phyloP scores from a whole-genome alignment of 208 protist genomes.

The Crithidia expoeki region DNA sequence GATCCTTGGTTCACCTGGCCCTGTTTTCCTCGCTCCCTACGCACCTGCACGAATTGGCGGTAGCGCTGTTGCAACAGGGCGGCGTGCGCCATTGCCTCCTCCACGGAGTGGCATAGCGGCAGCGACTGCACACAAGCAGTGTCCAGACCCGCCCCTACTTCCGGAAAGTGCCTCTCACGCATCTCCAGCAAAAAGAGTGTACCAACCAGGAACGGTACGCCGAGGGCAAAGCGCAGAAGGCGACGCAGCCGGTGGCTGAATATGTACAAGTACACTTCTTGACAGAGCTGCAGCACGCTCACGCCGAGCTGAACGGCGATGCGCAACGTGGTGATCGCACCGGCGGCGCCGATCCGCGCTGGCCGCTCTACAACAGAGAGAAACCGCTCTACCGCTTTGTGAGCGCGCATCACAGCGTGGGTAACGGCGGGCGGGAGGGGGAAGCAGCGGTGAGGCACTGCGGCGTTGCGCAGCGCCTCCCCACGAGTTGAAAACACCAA shows the following conservation, averaged over 20 bases:
- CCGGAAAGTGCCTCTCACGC: constrained; percentile 43
- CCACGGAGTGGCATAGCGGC: constrained; percentile 29
- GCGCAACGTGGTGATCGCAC: constrained; percentile 9
- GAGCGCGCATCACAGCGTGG: not conserved
- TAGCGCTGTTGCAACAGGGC: constrained; percentile 26
- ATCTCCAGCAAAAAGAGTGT: constrained; percentile 45
- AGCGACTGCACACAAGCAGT: constrained; percentile 34
- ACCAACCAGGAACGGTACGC: constrained; percentile 34
- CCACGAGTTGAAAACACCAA: not conserved
- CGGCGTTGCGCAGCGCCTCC: not conserved
- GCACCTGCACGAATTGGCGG: constrained; percentile 4
- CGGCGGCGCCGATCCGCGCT: constrained; percentile 1
- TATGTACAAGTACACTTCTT: constrained; percentile 41
- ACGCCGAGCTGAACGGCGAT: constrained; percentile 28
- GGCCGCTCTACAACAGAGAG: constrained; percentile 27
- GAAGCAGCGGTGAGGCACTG: not conserved
- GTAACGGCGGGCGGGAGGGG: constrained; percentile 1
- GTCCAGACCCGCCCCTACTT: constrained; percentile 29
- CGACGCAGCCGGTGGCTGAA: constrained; percentile 37
- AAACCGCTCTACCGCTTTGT: not conserved
- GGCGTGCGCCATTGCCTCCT: constrained; percentile 35
- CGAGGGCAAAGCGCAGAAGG: constrained; percentile 44
- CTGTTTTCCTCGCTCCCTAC: not conserved
- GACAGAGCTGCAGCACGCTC: constrained; percentile 26
- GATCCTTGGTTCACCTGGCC: not conserved